phyloP scores from a whole-genome alignment of 805 yeast species.

The Kodamaea jinghongensis region DNA sequence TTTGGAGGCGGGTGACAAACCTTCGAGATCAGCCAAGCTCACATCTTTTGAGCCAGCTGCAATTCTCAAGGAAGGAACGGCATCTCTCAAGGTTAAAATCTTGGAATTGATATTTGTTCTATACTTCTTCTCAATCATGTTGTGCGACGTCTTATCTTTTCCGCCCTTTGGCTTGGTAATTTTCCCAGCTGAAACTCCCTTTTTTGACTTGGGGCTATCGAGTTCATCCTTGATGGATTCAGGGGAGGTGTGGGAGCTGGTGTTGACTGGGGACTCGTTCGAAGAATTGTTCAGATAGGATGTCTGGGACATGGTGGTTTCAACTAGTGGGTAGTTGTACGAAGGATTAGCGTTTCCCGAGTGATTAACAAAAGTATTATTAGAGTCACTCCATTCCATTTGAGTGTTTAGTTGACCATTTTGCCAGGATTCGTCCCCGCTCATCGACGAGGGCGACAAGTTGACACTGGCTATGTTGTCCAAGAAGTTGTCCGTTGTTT shows the following conservation, averaged over 20 bases:
- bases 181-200: slow-evolving; percentile 11
- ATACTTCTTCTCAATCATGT: slow-evolving; percentile 78
- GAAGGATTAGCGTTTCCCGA: slow-evolving; percentile 1
- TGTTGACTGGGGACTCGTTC: slow-evolving; percentile 15
- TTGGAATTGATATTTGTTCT: slow-evolving; percentile 73
- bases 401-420: slow-evolving; percentile 1
- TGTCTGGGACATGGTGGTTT: slow-evolving; percentile 15
- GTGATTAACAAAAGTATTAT: slow-evolving; percentile 1
- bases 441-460: slow-evolving; percentile 19
- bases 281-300: slow-evolving; percentile 16
- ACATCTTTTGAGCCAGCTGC: slow-evolving; percentile 47
- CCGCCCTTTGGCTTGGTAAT: slow-evolving; percentile 43
- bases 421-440: slow-evolving; percentile 16
- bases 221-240: slow-evolving; percentile 14
- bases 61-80: slow-evolving; percentile 73
- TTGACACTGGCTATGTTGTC: slow-evolving; percentile 23
- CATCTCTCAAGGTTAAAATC: slow-evolving; percentile 65
- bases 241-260: slow-evolving; percentile 26
- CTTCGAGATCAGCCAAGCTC: slow-evolving; percentile 54
- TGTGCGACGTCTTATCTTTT: slow-evolving; percentile 66
- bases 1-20: slow-evolving; percentile 72
- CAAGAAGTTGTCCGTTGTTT: slow-evolving; percentile 29
- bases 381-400: slow-evolving; percentile 7
- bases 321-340: slow-evolving; percentile 2
- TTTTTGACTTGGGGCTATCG: background rate